Evolutionary conservation across 805 yeast species (phyloP).

Genomic region (Wickerhamiella kurtzmanii): DNA sequence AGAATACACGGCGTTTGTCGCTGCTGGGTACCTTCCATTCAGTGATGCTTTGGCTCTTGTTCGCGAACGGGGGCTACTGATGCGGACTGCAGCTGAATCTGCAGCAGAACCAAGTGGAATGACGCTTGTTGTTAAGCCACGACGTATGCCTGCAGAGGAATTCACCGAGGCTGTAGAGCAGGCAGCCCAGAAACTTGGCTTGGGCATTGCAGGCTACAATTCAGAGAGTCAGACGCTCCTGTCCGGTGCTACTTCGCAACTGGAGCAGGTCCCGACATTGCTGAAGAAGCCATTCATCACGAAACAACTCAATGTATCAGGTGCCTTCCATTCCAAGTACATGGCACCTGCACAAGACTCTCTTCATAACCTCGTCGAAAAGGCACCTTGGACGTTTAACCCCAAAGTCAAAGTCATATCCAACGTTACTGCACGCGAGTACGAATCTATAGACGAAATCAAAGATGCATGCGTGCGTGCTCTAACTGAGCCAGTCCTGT

Average conservation of each 20-base stretch:
- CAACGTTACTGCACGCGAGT: constrained; percentile 25
- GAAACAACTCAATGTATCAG: constrained; percentile 31
- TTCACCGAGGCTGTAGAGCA: constrained; percentile 8
- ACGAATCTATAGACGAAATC: constrained; percentile 20
- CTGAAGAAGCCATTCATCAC: constrained; percentile 16
- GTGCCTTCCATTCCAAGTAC: constrained; percentile 38
- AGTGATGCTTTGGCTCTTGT: constrained; percentile 32
- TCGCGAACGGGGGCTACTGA: constrained; percentile 32
- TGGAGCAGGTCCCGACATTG: constrained; percentile 21
- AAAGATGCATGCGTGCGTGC: constrained; percentile 17
- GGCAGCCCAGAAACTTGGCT: constrained; percentile 12
- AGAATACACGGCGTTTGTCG: constrained; percentile 34
- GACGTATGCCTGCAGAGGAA: constrained; percentile 2
- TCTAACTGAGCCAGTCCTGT: constrained; percentile 23
- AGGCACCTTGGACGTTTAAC: constrained; percentile 7
- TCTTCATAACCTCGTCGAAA: constrained; percentile 20
- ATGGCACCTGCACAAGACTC: constrained; percentile 29
- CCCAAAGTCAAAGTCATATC: constrained; percentile 21
- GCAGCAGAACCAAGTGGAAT: constrained; percentile 18
- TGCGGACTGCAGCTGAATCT: constrained; percentile 32
- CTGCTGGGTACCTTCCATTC: constrained; percentile 28
- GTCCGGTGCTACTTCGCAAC: constrained; percentile 28
- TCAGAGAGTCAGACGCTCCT: constrained; percentile 32
- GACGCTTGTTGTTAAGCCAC: constrained; percentile 13
- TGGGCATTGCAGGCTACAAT: constrained; percentile 37